phyloP scores from a whole-genome alignment of 345 rosid genomes.

The Arabis hirsuta region DNA sequence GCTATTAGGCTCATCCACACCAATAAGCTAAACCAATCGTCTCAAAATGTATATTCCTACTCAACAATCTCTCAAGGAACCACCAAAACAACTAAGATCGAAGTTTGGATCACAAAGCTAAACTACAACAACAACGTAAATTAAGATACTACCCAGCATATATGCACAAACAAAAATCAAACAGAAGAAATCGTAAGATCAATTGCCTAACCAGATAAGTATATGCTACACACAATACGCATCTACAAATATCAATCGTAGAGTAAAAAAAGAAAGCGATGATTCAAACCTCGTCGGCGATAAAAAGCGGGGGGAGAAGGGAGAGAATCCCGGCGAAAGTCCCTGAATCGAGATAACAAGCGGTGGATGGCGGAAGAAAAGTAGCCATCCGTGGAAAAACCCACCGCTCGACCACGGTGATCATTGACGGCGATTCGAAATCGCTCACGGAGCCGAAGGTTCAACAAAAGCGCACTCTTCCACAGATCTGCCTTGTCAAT shows the following conservation, averaged over 20 bases:
- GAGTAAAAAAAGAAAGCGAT: background rate
- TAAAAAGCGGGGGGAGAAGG: slow-evolving; percentile 78
- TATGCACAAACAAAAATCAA: background rate
- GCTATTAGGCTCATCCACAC: too few species aligned
- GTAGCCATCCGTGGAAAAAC: slow-evolving; percentile 54
- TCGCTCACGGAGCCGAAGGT: slow-evolving; percentile 74
- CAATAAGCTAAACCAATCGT: background rate
- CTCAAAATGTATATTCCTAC: background rate
- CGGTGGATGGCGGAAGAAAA: slow-evolving; percentile 73
- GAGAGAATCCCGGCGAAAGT: slow-evolving; percentile 79
- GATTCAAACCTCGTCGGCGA: slow-evolving; percentile 66
- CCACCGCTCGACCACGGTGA: slow-evolving; percentile 52
- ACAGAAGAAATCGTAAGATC: background rate
- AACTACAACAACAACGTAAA: background rate
- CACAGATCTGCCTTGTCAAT: slow-evolving; percentile 77
- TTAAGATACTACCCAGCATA: background rate
- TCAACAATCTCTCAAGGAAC: background rate
- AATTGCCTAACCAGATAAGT: background rate
- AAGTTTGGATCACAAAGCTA: background rate
- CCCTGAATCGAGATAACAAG: slow-evolving; percentile 60
- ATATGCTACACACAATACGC: background rate
- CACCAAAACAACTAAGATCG: background rate
- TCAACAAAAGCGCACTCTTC: slow-evolving; percentile 71
- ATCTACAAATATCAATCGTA: slow-evolving; percentile 8
- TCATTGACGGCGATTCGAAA: slow-evolving; percentile 79